A percentile compares a stretch with the other conserved stretches of the same genome.
Conservation (phyloP, 2,329 filamentous ascomycete species). For the Grosmannia clavigera region DNA sequence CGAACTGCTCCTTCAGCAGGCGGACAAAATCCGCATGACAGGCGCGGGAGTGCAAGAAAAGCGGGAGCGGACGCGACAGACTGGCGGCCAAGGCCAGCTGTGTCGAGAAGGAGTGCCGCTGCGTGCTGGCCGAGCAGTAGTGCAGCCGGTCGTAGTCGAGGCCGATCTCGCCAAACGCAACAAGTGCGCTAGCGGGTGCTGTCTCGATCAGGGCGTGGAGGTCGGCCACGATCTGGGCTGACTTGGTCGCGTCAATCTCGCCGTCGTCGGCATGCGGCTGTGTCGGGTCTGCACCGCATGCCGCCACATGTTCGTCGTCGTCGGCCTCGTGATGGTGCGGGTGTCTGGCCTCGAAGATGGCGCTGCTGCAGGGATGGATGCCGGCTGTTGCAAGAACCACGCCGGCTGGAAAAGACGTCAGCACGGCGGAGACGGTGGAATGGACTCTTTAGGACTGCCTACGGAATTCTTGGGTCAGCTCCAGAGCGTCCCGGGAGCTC, state of each 20-base stretch:
- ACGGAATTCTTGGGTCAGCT: conserved; percentile 65
- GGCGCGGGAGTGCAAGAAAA: conserved; percentile 87
- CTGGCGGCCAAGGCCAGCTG: conserved; percentile 69
- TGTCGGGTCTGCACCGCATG: conserved; percentile 40
- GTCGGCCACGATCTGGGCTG: conserved; percentile 37
- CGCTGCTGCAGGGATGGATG: conserved; percentile 82
- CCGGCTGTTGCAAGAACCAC: conserved; percentile 83
- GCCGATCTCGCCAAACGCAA: conserved; percentile 89
- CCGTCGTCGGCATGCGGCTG: conserved; percentile 35
- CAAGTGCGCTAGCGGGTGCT: conserved; percentile 37
- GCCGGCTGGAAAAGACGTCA: conserved; percentile 40
- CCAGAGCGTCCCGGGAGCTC: conserved; percentile 63
- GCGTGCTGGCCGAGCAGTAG: conserved; percentile 64
- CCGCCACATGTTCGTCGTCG: conserved; percentile 32
- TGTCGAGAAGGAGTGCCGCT: conserved; percentile 72
- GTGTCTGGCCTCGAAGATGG: conserved; percentile 54
- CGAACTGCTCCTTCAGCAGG: conserved; percentile 49
- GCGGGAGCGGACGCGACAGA: conserved; percentile 53
- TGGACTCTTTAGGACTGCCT: conserved; percentile 20
- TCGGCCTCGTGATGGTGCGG: conserved; percentile 29
- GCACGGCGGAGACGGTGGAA: background rate
- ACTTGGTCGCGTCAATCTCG: conserved; percentile 27
- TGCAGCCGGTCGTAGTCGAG: conserved; percentile 91
- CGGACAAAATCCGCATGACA: conserved; percentile 74
- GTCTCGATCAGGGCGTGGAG: conserved; percentile 53